Conservation (phyloP, 768 basidiomycete genomes). For the Panaeolus cyanescens region DNA sequence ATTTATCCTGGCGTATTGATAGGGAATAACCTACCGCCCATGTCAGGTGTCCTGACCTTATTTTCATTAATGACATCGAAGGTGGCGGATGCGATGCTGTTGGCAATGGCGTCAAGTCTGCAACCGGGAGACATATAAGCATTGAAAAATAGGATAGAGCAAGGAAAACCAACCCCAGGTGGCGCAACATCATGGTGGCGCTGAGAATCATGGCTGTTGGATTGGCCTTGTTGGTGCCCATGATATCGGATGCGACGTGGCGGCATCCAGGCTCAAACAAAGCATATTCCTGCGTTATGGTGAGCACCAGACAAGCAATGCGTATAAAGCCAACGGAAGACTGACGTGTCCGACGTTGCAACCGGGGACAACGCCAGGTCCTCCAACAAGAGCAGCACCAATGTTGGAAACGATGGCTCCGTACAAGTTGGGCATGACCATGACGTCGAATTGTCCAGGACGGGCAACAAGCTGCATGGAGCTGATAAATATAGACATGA, state of each 20-base stretch:
- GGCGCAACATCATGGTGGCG: conserved; percentile 96
- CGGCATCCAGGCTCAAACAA: conserved; percentile 99
- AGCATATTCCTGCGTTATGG: conserved; percentile 76
- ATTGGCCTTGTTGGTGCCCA: conserved; percentile 95
- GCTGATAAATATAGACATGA: conserved; percentile 39
- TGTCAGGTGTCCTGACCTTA: conserved; percentile 90
- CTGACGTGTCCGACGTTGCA: conserved; percentile 93
- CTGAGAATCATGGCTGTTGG: conserved; percentile 97
- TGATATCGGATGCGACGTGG: conserved; percentile 93
- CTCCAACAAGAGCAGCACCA: conserved; percentile 97
- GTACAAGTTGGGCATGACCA: conserved; percentile 99
- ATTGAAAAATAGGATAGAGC: conserved; percentile 9
- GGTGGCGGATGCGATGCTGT: conserved; percentile 88
- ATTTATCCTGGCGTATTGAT: neutral
- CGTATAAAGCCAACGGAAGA: conserved; percentile 5
- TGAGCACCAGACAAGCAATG: conserved; percentile 8
- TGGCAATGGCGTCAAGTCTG: conserved; percentile 90
- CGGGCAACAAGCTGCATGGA: conserved; percentile 99
- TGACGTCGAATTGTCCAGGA: conserved; percentile 96
- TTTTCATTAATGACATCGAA: conserved; percentile 91
- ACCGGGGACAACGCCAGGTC: conserved; percentile 96
- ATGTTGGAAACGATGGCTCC: conserved; percentile 98
- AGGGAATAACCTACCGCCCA: conserved; percentile 71
- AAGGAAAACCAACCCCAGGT: conserved; percentile 67
- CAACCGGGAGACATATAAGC: conserved; percentile 5